These are phyloP conservation scores for Solanum aculeatissimum DNA, from an alignment of 305 asterid genomes.

Conservation along the genomic window DNA sequence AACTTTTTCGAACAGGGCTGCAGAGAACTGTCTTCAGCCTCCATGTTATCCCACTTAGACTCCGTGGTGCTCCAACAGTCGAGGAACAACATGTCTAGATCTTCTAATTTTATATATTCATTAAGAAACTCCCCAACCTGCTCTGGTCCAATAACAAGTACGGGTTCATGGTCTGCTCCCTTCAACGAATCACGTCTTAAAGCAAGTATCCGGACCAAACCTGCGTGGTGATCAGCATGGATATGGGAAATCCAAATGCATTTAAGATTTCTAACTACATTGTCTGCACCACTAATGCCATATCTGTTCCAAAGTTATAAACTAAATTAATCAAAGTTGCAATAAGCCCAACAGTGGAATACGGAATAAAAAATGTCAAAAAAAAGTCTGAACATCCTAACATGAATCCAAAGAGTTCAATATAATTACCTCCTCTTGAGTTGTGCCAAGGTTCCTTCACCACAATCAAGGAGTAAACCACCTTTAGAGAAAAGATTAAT, in stretches of 20 bases:
- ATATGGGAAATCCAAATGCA: constrained; percentile 59
- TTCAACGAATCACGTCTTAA: constrained; percentile 47
- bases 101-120: constrained; percentile 80
- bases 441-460: constrained; percentile 91
- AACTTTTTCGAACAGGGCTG: not conserved
- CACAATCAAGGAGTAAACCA: constrained; percentile 70
- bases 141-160: constrained; percentile 64
- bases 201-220: constrained; percentile 77
- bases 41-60: constrained; percentile 31
- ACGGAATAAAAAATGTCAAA: not conserved
- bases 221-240: constrained; percentile 48
- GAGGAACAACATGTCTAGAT: constrained; percentile 73
- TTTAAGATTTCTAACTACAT: constrained; percentile 44
- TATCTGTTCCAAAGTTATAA: constrained; percentile 23
- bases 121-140: constrained; percentile 72
- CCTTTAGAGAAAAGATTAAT: constrained; percentile 66
- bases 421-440: constrained; percentile 60
- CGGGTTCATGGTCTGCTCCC: constrained; percentile 46
- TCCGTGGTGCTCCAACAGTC: constrained; percentile 57
- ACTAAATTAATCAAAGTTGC: not conserved
- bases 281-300: constrained; percentile 66
- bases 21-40: not conserved
- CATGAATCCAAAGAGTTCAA: not conserved
- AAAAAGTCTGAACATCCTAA: not conserved
- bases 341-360: not conserved